Conservation (phyloP, 176 grass and related monocot species). For the Triticum turgidum region DNA sequence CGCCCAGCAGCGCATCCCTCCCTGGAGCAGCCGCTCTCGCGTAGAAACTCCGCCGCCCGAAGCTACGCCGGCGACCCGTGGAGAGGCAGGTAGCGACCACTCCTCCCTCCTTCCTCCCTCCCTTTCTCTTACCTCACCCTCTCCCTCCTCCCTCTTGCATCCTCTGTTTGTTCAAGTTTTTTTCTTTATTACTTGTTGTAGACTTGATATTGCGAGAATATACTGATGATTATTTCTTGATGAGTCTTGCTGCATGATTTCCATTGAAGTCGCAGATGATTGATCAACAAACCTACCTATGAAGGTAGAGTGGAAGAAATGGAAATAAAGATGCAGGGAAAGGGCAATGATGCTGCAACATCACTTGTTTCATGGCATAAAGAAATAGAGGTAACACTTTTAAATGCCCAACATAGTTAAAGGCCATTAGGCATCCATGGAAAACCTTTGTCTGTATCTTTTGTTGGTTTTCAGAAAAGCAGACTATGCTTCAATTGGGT, state of each 20-base stretch:
- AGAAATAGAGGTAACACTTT: conserved; percentile 64
- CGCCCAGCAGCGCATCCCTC: too few relatives aligned
- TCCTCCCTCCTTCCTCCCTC: too few relatives aligned
- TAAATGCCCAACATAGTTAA: neutral
- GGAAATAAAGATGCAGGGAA: conserved; percentile 48
- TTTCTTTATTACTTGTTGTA: too few relatives aligned
- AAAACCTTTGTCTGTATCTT: neutral
- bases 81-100: too few relatives aligned
- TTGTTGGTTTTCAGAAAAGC: neutral
- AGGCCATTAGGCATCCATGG: neutral
- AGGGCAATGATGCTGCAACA: conserved; percentile 28
- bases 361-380: conserved; percentile 52
- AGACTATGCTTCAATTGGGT: neutral
- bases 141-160: too few relatives aligned
- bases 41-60: too few relatives aligned
- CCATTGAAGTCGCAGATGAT: conserved; percentile 51
- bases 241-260: neutral
- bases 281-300: conserved; percentile 50
- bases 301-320: conserved; percentile 49
- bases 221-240: too few relatives aligned
- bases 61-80: too few relatives aligned
- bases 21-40: too few relatives aligned
- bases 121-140: too few relatives aligned
- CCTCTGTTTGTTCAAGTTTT: too few relatives aligned
- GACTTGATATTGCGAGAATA: too few relatives aligned